Percentiles rank a stretch among this genome's conserved stretches.
Evolutionary conservation across 2,329 filamentous ascomycete genomes (phyloP).

Genomic region (Aureobasidium sp.): DNA sequence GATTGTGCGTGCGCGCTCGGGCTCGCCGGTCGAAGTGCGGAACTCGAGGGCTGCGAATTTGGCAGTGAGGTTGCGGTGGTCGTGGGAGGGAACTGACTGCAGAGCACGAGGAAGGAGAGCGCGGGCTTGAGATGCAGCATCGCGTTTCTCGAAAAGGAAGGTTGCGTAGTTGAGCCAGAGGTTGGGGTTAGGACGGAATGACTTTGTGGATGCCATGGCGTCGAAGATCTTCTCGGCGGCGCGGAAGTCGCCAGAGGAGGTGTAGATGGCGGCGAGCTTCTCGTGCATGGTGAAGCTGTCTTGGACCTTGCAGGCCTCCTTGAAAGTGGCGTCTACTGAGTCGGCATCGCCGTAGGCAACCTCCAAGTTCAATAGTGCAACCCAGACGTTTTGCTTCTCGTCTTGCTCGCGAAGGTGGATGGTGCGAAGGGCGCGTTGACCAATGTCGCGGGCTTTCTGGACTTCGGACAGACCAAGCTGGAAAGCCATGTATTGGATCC

Average conservation of each 20-base stretch:
- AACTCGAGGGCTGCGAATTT: slow-evolving; percentile 93
- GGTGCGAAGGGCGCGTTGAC: slow-evolving; percentile 79
- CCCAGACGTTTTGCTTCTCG: slow-evolving; percentile 93
- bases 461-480: slow-evolving; percentile 88
- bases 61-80: slow-evolving; percentile 66
- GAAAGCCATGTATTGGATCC: slow-evolving; percentile 99
- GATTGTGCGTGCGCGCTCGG: slow-evolving; percentile 87
- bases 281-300: slow-evolving; percentile 85
- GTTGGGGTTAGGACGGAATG: slow-evolving; percentile 63
- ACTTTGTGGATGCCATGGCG: slow-evolving; percentile 74
- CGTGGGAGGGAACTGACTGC: slow-evolving; percentile 65
- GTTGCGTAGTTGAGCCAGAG: slow-evolving; percentile 94
- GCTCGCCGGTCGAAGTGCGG: slow-evolving; percentile 61
- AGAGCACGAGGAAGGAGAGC: slow-evolving; percentile 73
- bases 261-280: slow-evolving; percentile 86
- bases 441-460: slow-evolving; percentile 77
- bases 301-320: slow-evolving; percentile 87
- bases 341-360: slow-evolving; percentile 74
- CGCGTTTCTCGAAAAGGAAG: slow-evolving; percentile 71
- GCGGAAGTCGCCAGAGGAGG: slow-evolving; percentile 76
- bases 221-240: slow-evolving; percentile 87
- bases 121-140: slow-evolving; percentile 64
- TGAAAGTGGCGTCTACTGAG: slow-evolving; percentile 76
- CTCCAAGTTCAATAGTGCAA: slow-evolving; percentile 88
- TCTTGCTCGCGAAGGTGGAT: slow-evolving; percentile 87